Percentiles rank a stretch among this genome's conserved stretches.
These are phyloP conservation scores for Volvox reticuliferus DNA, from an alignment of 139 green algal genomes.

Conservation along the genomic window DNA sequence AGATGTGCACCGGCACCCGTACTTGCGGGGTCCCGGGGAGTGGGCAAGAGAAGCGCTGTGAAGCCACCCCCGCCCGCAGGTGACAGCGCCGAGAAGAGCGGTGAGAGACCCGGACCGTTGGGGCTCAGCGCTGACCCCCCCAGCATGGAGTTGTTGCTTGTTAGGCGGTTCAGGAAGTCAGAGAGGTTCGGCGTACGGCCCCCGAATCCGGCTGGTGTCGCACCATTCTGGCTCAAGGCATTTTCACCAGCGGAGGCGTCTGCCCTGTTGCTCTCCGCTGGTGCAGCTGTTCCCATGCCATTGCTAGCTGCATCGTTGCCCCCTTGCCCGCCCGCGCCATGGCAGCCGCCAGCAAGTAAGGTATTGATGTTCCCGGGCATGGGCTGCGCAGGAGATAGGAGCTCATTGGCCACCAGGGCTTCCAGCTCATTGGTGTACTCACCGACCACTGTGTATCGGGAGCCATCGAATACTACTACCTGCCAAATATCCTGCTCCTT, in stretches of 20 bases:
- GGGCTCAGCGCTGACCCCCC: constrained; percentile 7
- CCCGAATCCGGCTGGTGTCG: neutral
- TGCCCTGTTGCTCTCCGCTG: too few species aligned
- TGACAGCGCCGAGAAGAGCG: constrained; percentile 23
- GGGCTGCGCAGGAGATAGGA: constrained; percentile 48
- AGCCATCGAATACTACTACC: constrained; percentile 53
- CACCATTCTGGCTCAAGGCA: neutral
- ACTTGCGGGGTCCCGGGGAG: neutral
- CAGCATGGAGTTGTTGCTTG: neutral
- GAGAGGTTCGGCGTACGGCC: neutral
- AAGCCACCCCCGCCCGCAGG: constrained; percentile 26
- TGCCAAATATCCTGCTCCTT: constrained; percentile 52
- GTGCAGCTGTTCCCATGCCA: neutral
- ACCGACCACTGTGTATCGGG: constrained; percentile 27
- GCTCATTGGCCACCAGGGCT: constrained; percentile 59
- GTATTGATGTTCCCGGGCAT: constrained; percentile 35
- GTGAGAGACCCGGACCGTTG: constrained; percentile 1
- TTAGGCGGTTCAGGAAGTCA: constrained; percentile 22
- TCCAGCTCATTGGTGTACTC: constrained; percentile 63
- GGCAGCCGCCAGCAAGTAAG: constrained; percentile 12
- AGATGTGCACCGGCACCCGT: neutral
- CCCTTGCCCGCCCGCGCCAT: neutral
- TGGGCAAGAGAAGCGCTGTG: constrained; percentile 37
- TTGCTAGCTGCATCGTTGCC: neutral
- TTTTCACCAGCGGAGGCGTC: neutral